A percentile compares a stretch with the other conserved stretches of the same genome.
phyloP scores from a whole-genome alignment of 2,329 filamentous ascomycete genomes.

The Cytospora piceae region DNA sequence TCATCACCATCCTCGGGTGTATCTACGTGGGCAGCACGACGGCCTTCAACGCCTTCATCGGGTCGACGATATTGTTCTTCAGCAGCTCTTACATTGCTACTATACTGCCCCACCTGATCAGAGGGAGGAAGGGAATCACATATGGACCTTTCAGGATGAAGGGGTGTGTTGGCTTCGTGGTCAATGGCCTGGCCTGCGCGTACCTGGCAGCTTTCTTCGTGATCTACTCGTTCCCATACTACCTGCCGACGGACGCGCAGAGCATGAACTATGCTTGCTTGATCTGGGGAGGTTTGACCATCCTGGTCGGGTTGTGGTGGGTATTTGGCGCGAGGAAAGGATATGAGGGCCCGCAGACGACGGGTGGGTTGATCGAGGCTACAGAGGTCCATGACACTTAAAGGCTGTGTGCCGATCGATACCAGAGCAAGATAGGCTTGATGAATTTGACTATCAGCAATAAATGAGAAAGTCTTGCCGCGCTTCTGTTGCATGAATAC shows the following conservation, averaged over 20 bases:
- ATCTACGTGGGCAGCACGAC: slow-evolving; percentile 70
- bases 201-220: slow-evolving; percentile 64
- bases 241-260: slow-evolving; percentile 44
- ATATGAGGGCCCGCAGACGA: slow-evolving; percentile 30
- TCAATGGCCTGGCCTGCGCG: slow-evolving; percentile 51
- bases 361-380: slow-evolving; percentile 25
- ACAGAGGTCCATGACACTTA: slow-evolving; percentile 10
- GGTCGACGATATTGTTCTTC: slow-evolving; percentile 47
- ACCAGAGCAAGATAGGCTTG: background rate
- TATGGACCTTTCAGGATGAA: slow-evolving; percentile 61
- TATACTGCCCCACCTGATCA: slow-evolving; percentile 61
- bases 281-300: slow-evolving; percentile 48
- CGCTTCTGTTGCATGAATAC: background rate
- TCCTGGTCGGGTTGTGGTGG: slow-evolving; percentile 48
- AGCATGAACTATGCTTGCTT: slow-evolving; percentile 56
- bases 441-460: background rate
- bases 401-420: background rate
- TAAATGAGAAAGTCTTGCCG: background rate
- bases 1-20: slow-evolving; percentile 58
- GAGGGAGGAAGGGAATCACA: slow-evolving; percentile 47
- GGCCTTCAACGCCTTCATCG: slow-evolving; percentile 70
- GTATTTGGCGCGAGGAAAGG: slow-evolving; percentile 37
- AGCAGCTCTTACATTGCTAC: slow-evolving; percentile 63
- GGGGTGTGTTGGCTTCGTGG: slow-evolving; percentile 45
- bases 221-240: slow-evolving; percentile 61